phyloP scores from a whole-genome alignment of 2,329 filamentous ascomycete genomes.

The Monosporascus sp. region DNA sequence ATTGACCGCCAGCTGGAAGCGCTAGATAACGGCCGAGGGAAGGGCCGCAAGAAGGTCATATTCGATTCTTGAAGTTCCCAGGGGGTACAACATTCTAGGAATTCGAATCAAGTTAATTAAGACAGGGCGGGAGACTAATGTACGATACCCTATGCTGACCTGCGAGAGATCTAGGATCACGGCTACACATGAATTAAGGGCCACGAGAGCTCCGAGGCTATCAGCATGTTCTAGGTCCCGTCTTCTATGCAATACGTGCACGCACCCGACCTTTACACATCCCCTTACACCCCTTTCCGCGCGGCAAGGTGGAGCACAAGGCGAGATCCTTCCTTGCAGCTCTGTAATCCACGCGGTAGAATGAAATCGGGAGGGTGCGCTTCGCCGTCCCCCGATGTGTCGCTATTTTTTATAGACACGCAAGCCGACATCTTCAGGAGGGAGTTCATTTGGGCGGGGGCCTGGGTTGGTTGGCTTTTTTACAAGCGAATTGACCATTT shows the following conservation, averaged over 20 bases:
- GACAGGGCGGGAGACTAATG: constrained; percentile 1
- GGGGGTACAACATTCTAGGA: not conserved
- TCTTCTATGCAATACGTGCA: not conserved
- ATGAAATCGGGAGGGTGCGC: constrained; percentile 27
- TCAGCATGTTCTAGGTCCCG: not conserved
- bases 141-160: constrained; percentile 10
- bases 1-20: constrained; percentile 55
- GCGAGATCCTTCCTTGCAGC: constrained; percentile 68
- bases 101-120: not conserved
- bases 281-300: constrained; percentile 38
- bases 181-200: not conserved
- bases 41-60: constrained; percentile 46
- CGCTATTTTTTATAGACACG: constrained; percentile 5
- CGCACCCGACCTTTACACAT: not conserved
- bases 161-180: constrained; percentile 4
- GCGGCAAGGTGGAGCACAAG: constrained; percentile 73
- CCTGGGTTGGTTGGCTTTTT: constrained; percentile 27
- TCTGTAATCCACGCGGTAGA: constrained; percentile 74
- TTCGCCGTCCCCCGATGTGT: constrained; percentile 8
- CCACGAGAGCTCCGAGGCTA: not conserved
- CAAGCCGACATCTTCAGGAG: constrained; percentile 25
- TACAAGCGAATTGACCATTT: constrained; percentile 35
- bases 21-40: constrained; percentile 45
- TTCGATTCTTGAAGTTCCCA: constrained; percentile 36
- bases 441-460: constrained; percentile 22